Conservation (phyloP, 257 asterid genomes). For the Mentha longifolia region DNA sequence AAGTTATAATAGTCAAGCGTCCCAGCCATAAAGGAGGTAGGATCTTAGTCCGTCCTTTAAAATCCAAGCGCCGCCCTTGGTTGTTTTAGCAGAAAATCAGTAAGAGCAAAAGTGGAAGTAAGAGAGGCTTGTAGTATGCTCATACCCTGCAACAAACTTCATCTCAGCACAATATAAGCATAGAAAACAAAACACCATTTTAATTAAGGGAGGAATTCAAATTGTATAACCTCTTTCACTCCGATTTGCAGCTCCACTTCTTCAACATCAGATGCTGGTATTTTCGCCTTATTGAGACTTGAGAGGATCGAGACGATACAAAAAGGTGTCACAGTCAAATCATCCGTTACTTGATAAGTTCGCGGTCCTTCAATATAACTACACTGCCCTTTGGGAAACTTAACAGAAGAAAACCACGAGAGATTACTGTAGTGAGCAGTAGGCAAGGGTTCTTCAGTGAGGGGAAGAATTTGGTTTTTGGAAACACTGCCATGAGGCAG, state of each 20-base stretch:
- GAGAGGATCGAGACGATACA: background rate
- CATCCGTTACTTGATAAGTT: slow-evolving; percentile 12
- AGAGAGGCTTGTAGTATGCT: background rate
- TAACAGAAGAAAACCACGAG: background rate
- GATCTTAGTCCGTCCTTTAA: too few species aligned
- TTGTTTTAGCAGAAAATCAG: too few species aligned
- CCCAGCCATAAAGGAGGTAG: too few species aligned
- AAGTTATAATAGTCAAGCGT: too few species aligned
- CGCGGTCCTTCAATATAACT: slow-evolving; percentile 4
- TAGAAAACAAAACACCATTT: background rate
- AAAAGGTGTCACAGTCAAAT: slow-evolving; percentile 21
- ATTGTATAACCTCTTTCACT: slow-evolving; percentile 26
- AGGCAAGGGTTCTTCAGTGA: slow-evolving; percentile 1
- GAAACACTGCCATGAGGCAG: slow-evolving; percentile 22
- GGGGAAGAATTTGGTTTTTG: slow-evolving; percentile 20
- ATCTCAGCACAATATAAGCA: too few species aligned
- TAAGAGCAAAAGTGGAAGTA: background rate
- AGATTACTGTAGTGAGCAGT: background rate
- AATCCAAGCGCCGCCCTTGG: too few species aligned
- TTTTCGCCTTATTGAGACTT: background rate
- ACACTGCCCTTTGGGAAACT: slow-evolving; percentile 18
- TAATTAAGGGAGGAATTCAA: background rate
- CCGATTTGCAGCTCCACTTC: slow-evolving; percentile 32
- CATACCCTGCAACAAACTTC: background rate
- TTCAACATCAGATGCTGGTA: slow-evolving; percentile 28